Percentiles rank a stretch among this genome's conserved stretches.
Evolutionary conservation across 768 basidiomycete species (phyloP).

Genomic region (Russula dissimulans): DNA sequence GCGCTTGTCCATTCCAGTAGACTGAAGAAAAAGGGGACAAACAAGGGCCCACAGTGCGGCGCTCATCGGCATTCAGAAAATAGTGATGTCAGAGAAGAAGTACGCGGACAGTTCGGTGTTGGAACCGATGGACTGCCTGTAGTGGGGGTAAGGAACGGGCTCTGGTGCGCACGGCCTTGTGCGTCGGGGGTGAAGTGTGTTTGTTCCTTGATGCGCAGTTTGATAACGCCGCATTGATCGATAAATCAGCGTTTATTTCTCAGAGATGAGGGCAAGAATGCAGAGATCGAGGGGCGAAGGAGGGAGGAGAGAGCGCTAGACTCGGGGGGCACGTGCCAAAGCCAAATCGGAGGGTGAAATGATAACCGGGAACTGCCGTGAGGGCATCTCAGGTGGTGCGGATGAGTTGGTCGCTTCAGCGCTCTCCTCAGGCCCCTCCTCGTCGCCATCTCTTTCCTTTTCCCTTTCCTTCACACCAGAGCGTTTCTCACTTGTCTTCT

Average conservation of each 20-base stretch:
- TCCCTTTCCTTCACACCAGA: background rate
- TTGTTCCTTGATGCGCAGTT: background rate
- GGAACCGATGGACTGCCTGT: background rate
- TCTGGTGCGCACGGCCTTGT: background rate
- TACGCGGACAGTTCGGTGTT: background rate
- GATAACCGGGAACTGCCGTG: background rate
- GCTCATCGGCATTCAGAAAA: background rate
- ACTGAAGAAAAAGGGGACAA: background rate
- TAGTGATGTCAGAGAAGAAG: background rate
- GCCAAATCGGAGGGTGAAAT: conserved; percentile 8
- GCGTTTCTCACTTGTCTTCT: background rate
- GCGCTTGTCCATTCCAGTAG: background rate
- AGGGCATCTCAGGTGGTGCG: background rate
- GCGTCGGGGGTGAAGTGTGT: background rate
- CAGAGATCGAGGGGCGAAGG: background rate
- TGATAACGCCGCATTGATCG: background rate
- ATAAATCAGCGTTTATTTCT: background rate
- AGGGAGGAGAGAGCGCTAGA: background rate
- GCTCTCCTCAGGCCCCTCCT: conserved; percentile 9
- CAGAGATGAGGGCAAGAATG: background rate
- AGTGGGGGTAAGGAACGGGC: background rate
- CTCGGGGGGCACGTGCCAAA: background rate
- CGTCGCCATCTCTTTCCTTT: conserved; percentile 12
- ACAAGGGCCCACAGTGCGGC: background rate
- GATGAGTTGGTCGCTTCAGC: conserved; percentile 15